phyloP scores from a whole-genome alignment of 1,284 basidiomycete species.

The Coniferiporia sulphurascens region DNA sequence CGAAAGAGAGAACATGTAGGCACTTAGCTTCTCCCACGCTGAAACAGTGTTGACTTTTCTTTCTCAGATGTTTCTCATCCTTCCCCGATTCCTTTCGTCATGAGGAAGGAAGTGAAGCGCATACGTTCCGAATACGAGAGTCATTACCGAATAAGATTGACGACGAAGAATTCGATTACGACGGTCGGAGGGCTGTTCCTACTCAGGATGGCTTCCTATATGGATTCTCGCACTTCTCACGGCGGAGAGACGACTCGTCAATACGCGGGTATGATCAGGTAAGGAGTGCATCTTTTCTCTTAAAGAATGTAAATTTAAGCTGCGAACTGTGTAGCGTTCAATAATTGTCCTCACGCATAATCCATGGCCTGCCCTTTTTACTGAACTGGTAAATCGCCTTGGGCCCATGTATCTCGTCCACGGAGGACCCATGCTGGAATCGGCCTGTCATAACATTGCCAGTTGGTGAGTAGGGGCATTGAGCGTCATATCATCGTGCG shows the following conservation, averaged over 20 bases:
- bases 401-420: constrained; percentile 76
- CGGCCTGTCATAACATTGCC: constrained; percentile 81
- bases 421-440: constrained; percentile 77
- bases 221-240: constrained; percentile 80
- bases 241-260: constrained; percentile 61
- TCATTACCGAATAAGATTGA: constrained; percentile 24
- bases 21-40: background rate
- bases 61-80: constrained; percentile 80
- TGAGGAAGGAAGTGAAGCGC: constrained; percentile 65
- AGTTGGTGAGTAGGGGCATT: constrained; percentile 58
- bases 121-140: constrained; percentile 70
- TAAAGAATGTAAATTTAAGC: background rate
- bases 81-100: constrained; percentile 90
- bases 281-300: constrained; percentile 19
- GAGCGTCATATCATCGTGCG: constrained; percentile 7
- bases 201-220: constrained; percentile 70
- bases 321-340: constrained; percentile 53
- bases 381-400: constrained; percentile 60
- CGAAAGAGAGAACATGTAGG: constrained; percentile 84
- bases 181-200: constrained; percentile 29
- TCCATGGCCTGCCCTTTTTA: constrained; percentile 82
- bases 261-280: constrained; percentile 89
- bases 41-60: constrained; percentile 16
- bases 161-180: constrained; percentile 22
- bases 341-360: constrained; percentile 82